Evolutionary conservation across 768 basidiomycete genomes (phyloP).

Genomic region (Hortiboletus flavorubellus): DNA sequence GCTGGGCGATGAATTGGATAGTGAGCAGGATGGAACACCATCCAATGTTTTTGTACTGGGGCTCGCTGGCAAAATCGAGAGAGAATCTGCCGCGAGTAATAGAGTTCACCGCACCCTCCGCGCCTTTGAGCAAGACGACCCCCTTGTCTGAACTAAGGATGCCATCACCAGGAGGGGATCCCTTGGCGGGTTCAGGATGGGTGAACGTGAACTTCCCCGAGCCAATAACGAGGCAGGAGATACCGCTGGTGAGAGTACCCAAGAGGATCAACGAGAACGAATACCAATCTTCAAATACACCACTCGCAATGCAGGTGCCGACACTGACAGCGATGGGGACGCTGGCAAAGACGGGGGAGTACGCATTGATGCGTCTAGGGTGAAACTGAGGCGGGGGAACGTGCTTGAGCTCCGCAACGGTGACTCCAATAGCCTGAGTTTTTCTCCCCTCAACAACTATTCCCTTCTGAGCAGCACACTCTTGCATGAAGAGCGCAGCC

Average conservation of each 20-base stretch:
- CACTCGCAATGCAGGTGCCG: slow-evolving; percentile 28
- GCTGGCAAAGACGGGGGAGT: slow-evolving; percentile 26
- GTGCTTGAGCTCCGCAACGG: slow-evolving; percentile 26
- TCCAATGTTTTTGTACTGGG: slow-evolving; percentile 28
- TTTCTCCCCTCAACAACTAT: slow-evolving; percentile 22
- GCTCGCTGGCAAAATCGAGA: slow-evolving; percentile 25
- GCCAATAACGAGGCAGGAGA: slow-evolving; percentile 34
- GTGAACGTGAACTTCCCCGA: slow-evolving; percentile 28
- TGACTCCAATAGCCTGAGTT: slow-evolving; percentile 25
- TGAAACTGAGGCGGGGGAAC: slow-evolving; percentile 15
- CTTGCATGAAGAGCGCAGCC: slow-evolving; percentile 26
- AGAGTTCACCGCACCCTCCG: slow-evolving; percentile 30
- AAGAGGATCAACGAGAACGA: slow-evolving; percentile 34
- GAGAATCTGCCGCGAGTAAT: slow-evolving; percentile 33
- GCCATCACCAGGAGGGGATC: slow-evolving; percentile 31
- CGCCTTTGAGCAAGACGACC: slow-evolving; percentile 28
- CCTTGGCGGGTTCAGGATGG: slow-evolving; percentile 25
- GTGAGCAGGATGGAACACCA: slow-evolving; percentile 32
- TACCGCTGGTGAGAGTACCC: slow-evolving; percentile 31
- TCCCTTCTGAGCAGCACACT: slow-evolving; percentile 13
- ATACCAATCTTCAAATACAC: slow-evolving; percentile 32
- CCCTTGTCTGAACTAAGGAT: slow-evolving; percentile 22
- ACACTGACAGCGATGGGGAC: slow-evolving; percentile 31
- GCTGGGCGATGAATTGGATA: slow-evolving; percentile 33
- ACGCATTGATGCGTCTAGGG: slow-evolving; percentile 19